Evolutionary conservation across 1,284 basidiomycete genomes (phyloP).

Genomic region (Ganoderma sp.): DNA sequence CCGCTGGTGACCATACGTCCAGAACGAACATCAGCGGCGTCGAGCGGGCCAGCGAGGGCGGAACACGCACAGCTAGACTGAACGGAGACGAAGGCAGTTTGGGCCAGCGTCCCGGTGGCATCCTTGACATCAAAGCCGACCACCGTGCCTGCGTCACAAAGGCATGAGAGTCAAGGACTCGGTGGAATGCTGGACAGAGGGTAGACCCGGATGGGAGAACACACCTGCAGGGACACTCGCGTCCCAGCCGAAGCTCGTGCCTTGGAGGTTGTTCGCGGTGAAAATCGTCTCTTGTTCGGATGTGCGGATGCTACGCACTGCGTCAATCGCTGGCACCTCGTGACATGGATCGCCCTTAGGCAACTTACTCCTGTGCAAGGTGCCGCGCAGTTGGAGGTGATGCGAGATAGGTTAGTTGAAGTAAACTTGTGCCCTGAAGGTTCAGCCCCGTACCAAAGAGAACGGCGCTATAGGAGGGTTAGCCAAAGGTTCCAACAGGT

Average conservation of each 20-base stretch:
- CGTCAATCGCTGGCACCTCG: not conserved
- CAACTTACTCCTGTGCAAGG: not conserved
- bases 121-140: not conserved
- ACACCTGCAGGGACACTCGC: not conserved
- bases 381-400: not conserved
- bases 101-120: not conserved
- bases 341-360: not conserved
- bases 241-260: conserved; percentile 1
- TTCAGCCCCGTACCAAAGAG: not conserved
- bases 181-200: not conserved
- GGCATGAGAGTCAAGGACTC: too few species aligned
- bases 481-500: not conserved
- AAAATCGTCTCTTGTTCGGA: not conserved
- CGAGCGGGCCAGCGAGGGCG: not conserved
- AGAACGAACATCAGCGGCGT: not conserved
- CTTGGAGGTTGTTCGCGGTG: not conserved
- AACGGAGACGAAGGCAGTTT: not conserved
- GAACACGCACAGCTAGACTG: not conserved
- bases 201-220: not conserved
- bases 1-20: not conserved
- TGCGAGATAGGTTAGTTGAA: not conserved
- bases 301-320: not conserved
- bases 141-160: not conserved
- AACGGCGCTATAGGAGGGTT: not conserved
- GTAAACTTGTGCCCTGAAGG: not conserved